Evolutionary conservation across 208 protist species (phyloP), one percentile per base, ranked within the genome.

Genomic region (Leishmania aethiopica): DNA sequence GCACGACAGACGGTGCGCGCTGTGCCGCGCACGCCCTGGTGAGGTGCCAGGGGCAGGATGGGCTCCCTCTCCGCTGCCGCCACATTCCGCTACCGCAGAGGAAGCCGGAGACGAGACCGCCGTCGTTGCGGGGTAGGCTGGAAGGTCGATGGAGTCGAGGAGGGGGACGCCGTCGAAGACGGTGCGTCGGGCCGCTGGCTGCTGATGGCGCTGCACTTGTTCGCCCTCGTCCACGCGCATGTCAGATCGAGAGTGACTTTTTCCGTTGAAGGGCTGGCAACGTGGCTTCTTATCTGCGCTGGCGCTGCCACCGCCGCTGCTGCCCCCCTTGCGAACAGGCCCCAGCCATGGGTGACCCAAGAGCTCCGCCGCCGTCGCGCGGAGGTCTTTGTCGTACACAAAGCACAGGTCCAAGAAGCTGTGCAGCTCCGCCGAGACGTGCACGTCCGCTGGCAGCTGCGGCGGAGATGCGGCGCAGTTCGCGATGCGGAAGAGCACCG

Each of bases 321-420:
- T 51, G 42, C 19, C 45, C 13, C 76, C 75, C 28, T 47, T 35
- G 25, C 25, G 37, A 53, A 47, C 57, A 37, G 32, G 22, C 45
- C 64, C 78, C 69, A 97, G 84, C 93, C 94, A 97, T 19, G 86
- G 79, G 81, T 97, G 94, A 2, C 79, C 66, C 45, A 96, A 87
- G 75, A 97, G 78, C 85, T 95, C 90, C 59, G 75, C 42, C 17
- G 91, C 92, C 32, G 81, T 92, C 22, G 94, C 92, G 28, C 92
- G 91, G 73, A 93, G 81, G 25, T 85, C 78, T 45, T 86, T 82
- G 79, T 97, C 92, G 71, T 91, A 92, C 67, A 95, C 88, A 70
- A 95, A 92, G 80, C 92, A 96, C 81, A 94, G 80, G n/a, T 92
- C 89, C 62, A 97, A 35, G 79, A 97, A 96, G 51, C 66, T 85